Percentiles rank a stretch among this genome's conserved stretches.
phyloP scores from a whole-genome alignment of 2,329 filamentous ascomycete species.

The Corynespora cassiicola region DNA sequence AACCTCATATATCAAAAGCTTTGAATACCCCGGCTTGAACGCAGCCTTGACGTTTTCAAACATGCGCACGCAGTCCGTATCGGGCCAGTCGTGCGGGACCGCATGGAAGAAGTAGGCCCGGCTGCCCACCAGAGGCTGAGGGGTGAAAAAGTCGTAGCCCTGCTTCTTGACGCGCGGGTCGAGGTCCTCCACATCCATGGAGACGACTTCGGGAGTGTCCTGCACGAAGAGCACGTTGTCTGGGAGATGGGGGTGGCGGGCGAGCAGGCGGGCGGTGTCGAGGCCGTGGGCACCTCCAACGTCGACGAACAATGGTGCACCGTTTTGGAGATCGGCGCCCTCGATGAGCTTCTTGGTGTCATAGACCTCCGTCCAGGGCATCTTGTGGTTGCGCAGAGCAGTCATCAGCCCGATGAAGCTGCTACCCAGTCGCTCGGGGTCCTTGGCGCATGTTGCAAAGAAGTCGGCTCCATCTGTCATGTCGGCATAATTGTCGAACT shows the following conservation, averaged over 20 bases:
- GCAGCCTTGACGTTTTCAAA: constrained; percentile 14
- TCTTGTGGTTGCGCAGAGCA: constrained; percentile 10
- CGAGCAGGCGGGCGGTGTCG: constrained; percentile 5
- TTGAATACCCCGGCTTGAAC: constrained; percentile 17
- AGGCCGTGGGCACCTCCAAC: constrained; percentile 15
- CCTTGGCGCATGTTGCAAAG: constrained; percentile 12
- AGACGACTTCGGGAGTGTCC: constrained; percentile 9
- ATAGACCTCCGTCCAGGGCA: constrained; percentile 16
- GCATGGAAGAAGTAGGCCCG: constrained; percentile 43
- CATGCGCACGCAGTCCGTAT: constrained; percentile 20
- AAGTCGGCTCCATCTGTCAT: constrained; percentile 10
- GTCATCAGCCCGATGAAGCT: constrained; percentile 11
- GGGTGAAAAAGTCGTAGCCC: constrained; percentile 38
- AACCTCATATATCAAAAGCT: constrained; percentile 13
- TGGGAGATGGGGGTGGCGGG: constrained; percentile 8
- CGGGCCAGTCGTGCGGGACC: constrained; percentile 48
- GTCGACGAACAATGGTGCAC: constrained; percentile 10
- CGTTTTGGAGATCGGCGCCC: constrained; percentile 6
- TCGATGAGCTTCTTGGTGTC: constrained; percentile 8
- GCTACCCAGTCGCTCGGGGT: constrained; percentile 8
- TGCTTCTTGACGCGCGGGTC: constrained; percentile 2
- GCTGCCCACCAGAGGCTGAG: constrained; percentile 30
- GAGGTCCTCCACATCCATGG: background rate
- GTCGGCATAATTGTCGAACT: constrained; percentile 13
- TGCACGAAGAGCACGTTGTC: constrained; percentile 9